phyloP scores from a whole-genome alignment of 1,284 basidiomycete genomes.

The Cryptococcus depauperatus region DNA sequence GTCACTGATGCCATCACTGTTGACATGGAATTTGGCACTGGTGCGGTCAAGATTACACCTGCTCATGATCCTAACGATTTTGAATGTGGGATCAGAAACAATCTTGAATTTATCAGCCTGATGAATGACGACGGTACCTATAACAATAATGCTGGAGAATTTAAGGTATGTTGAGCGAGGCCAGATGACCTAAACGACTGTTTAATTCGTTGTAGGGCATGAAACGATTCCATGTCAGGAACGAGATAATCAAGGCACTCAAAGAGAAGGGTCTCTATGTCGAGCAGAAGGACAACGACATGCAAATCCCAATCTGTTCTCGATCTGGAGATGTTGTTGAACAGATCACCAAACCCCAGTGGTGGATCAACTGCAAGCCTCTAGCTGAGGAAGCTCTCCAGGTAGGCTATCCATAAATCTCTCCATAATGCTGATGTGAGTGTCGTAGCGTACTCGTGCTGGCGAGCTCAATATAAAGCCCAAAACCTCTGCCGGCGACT shows the following conservation, averaged over 20 bases:
- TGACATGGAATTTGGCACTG: slow-evolving; percentile 95
- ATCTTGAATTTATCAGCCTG: slow-evolving; percentile 89
- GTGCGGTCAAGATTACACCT: slow-evolving; percentile 99
- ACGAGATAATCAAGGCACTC: slow-evolving; percentile 72
- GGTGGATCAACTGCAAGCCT: slow-evolving; percentile 95
- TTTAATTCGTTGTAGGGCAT: slow-evolving; percentile 58
- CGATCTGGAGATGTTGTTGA: slow-evolving; percentile 97
- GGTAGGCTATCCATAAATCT: slow-evolving; percentile 48
- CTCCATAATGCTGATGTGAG: neutral
- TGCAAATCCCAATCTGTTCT: slow-evolving; percentile 87
- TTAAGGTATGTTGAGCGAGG: slow-evolving; percentile 51
- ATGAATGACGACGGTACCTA: slow-evolving; percentile 96
- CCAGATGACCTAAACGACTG: neutral
- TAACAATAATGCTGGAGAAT: slow-evolving; percentile 81
- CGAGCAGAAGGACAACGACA: slow-evolving; percentile 90
- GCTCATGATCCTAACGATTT: slow-evolving; percentile 98
- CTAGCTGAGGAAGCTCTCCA: slow-evolving; percentile 84
- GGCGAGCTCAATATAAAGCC: slow-evolving; percentile 81
- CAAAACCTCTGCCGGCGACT: slow-evolving; percentile 81
- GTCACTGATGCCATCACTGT: slow-evolving; percentile 76
- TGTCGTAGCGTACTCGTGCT: slow-evolving; percentile 63
- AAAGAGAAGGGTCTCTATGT: slow-evolving; percentile 81
- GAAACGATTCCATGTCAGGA: slow-evolving; percentile 92
- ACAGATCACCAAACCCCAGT: slow-evolving; percentile 93
- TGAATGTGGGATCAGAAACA: slow-evolving; percentile 82